Evolutionary conservation across 176 grass and related monocot species (phyloP).

Genomic region (Oropetium thomaeum): DNA sequence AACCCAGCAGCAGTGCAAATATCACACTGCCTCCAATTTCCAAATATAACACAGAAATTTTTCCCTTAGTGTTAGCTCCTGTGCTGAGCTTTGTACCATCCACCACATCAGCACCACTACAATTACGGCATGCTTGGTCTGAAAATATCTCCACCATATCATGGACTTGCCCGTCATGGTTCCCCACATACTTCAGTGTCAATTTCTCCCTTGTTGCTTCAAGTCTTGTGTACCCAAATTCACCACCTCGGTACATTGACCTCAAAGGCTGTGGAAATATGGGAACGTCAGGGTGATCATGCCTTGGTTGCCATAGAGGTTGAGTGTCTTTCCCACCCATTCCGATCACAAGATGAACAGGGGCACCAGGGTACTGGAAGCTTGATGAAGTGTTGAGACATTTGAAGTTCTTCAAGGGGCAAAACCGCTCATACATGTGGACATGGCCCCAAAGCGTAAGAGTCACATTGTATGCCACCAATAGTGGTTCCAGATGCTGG

Average conservation of each 20-base stretch:
- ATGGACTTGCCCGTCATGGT: conserved; percentile 92
- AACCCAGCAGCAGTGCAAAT: conserved; percentile 54
- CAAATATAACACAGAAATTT: conserved; percentile 31
- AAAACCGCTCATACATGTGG: conserved; percentile 95
- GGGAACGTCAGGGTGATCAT: conserved; percentile 58
- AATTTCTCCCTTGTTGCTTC: conserved; percentile 79
- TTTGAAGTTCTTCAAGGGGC: conserved; percentile 70
- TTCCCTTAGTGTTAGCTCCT: neutral
- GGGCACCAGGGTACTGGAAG: conserved; percentile 60
- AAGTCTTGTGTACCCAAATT: conserved; percentile 84
- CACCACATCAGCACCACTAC: neutral
- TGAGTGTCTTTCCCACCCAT: conserved; percentile 90
- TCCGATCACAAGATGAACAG: conserved; percentile 92
- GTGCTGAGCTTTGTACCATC: conserved; percentile 16
- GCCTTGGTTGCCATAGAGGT: conserved; percentile 72
- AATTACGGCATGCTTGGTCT: conserved; percentile 11
- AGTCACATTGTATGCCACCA: conserved; percentile 82
- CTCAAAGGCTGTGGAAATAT: conserved; percentile 73
- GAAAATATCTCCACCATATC: conserved; percentile 79
- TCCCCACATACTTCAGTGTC: conserved; percentile 65
- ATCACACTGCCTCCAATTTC: conserved; percentile 41
- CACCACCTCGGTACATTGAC: conserved; percentile 80
- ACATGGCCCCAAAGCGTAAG: conserved; percentile 95
- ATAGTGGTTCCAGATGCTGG: conserved; percentile 69
- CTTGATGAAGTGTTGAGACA: conserved; percentile 66